These are phyloP conservation scores for Apophysomyces ossiformis DNA, from an alignment of 371 early-diverging fungal species.

Conservation along the genomic window DNA sequence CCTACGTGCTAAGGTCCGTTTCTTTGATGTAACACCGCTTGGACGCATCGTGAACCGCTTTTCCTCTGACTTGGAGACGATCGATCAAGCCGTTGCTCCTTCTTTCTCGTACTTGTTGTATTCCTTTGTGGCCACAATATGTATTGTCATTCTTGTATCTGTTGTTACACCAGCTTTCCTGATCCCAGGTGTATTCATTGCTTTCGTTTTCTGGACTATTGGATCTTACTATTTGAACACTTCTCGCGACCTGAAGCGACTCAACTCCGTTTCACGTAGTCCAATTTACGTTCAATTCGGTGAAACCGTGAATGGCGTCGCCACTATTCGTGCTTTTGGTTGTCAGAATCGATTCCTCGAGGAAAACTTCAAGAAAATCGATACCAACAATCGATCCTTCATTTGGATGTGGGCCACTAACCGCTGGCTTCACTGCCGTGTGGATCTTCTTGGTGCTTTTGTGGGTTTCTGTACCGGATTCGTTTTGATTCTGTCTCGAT, in stretches of 20 bases:
- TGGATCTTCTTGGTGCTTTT: conserved; percentile 46
- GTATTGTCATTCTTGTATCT: conserved; percentile 16
- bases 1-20: conserved; percentile 62
- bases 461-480: conserved; percentile 45
- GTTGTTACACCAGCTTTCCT: conserved; percentile 19
- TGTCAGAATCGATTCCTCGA: conserved; percentile 54
- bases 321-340: conserved; percentile 42
- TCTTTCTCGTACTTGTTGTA: conserved; percentile 3
- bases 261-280: conserved; percentile 25
- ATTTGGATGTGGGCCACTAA: conserved; percentile 74
- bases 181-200: conserved; percentile 26
- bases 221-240: conserved; percentile 21
- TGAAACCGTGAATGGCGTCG: conserved; percentile 26
- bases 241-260: conserved; percentile 32
- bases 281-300: conserved; percentile 28
- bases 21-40: conserved; percentile 78
- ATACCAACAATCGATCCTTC: conserved; percentile 69
- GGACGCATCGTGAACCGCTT: conserved; percentile 50
- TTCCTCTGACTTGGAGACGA: conserved; percentile 17
- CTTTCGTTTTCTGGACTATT: conserved; percentile 33
- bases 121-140: conserved; percentile 6
- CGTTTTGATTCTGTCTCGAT: conserved; percentile 29
- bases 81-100: conserved; percentile 15
- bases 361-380: conserved; percentile 49
- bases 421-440: conserved; percentile 57